Evolutionary conservation across 306 rosid species (phyloP), one percentile per base, ranked within the genome.

Genomic region (Cicer yamashitae): DNA sequence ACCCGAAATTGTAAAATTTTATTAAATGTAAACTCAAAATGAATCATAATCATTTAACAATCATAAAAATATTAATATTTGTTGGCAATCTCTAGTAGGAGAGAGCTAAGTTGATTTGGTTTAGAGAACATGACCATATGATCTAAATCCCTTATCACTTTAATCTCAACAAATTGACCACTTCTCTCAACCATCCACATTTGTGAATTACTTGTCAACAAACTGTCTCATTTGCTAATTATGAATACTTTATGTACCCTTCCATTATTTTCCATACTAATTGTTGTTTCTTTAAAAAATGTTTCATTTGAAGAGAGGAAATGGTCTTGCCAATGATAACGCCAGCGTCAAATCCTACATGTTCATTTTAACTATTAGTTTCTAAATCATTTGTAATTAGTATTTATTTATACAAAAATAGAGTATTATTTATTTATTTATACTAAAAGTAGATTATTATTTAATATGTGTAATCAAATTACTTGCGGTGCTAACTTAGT

Each of bases 41-140:
- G 4, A 25, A 25, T 25, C 4, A 25, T 25, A 25, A 25, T 25
- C 34, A 25, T 25, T 25, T 2, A 25, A 25, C 34, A 25, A 25
- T 25, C 0, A 25, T 25, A 25, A 2, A 45, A 45, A 9, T 12
- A 54, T n/a, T 63, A 62, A 46, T 74, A 70, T 11, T 51, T 79
- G 0, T 76, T 3, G 0, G 74, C 87, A 53, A 87, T 58, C 13
- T 65, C 15, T 6, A 54, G 22, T 46, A 83, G 82, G 40, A 1
- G 12, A 13, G 76, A 79, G 70, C 44, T 53, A 2, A 85, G 54
- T 45, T 76, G 30, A 0, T 22, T 1, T 1, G 88, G 83, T 69
- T 73, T 54, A 1, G 85, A 78, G 44, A 85, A 41, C 85, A 85
- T 81, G 17, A 81, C 87, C 89, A 85, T 88, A 56, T 85, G 88